Base-by-base conservation (phyloP, 495 filamentous ascomycete genomes). In the Penicillium paradoxum region DNA sequence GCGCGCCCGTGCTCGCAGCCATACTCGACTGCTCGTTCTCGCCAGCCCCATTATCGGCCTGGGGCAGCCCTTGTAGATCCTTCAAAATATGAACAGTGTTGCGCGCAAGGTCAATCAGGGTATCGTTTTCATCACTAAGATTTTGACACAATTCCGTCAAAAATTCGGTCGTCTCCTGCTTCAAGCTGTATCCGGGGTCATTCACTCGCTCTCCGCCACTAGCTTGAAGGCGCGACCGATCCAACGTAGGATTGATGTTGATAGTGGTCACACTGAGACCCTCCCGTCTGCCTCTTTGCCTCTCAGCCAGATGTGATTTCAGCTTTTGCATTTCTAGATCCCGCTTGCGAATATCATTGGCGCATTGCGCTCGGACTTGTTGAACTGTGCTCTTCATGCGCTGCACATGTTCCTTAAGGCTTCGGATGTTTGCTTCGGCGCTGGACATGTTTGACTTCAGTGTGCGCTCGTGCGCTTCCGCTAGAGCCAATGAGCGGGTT, bases 111-210 rank as follows among this genome's bases (percentile, higher is more conserved):
- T 75, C 75, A 8, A 93, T 84, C 19, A 98, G 63, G 1, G 81
- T 79, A 65, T 97, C 93, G 57, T 98, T 98, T 67, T 98, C 93
- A 58, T 96, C 91, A 57, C 91, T 95, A 32, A 97, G 72, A 14
- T 83, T 84, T 71, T 91, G 89, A 18, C 89, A 89, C 51, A 97
- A 71, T 62, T 91, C 83, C 1, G 93, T 95, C 40, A 98, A 73
- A 66, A 96, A 97, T 42, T 90, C 88, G 17, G 90, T 91, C 5
- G 93, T 96, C 71, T 97, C 95, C 57, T 87, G 81, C 49, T 83
- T 81, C 53, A 97, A 67, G 59, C 82, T 88, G 67, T 93, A 90
- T 33, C 74, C 80, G 0, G 83, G 80, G 40, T 80, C 78, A 21
- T 77, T 72, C 1, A 83, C 64, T 22, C 78, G 76, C 22, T 69